Percentiles rank a stretch among this genome's conserved stretches.
Conservation (phyloP, 768 basidiomycete genomes). For the Serendipita vermifera region DNA sequence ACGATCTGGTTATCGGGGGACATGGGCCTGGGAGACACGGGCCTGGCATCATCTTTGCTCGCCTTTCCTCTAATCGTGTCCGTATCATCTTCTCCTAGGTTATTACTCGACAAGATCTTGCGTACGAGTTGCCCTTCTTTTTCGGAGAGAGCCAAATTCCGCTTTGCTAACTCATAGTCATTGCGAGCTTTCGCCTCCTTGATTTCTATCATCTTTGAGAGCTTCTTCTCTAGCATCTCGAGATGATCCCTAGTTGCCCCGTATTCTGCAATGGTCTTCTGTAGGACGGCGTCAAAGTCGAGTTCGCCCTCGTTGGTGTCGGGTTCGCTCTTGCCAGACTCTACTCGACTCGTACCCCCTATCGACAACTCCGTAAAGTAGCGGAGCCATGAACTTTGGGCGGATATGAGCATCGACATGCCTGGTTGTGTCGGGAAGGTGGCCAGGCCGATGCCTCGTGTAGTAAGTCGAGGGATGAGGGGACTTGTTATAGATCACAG, state of each 20-base stretch:
- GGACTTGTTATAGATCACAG: too few relatives aligned
- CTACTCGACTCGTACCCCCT: neutral
- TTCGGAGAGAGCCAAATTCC: neutral
- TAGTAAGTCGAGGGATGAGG: neutral
- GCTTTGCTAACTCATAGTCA: conserved; percentile 1
- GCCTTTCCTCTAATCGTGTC: too few relatives aligned
- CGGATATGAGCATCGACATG: neutral
- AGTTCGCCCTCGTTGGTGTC: neutral
- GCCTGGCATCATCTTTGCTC: too few relatives aligned
- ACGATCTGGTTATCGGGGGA: too few relatives aligned
- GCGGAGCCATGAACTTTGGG: conserved; percentile 1
- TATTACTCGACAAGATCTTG: neutral
- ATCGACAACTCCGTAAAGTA: conserved; percentile 3
- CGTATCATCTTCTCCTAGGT: too few relatives aligned
- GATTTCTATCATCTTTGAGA: conserved; percentile 2
- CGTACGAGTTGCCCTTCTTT: neutral
- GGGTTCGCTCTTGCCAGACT: neutral
- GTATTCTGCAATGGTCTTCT: neutral
- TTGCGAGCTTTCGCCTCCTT: neutral
- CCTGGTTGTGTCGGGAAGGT: neutral
- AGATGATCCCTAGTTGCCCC: conserved; percentile 1
- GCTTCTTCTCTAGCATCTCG: neutral
- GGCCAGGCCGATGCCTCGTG: conserved; percentile 1
- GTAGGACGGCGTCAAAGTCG: neutral
- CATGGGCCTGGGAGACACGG: too few relatives aligned